Base-by-base conservation (phyloP, 2,329 filamentous ascomycete genomes). In the Drechslerella stenobrocha region DNA sequence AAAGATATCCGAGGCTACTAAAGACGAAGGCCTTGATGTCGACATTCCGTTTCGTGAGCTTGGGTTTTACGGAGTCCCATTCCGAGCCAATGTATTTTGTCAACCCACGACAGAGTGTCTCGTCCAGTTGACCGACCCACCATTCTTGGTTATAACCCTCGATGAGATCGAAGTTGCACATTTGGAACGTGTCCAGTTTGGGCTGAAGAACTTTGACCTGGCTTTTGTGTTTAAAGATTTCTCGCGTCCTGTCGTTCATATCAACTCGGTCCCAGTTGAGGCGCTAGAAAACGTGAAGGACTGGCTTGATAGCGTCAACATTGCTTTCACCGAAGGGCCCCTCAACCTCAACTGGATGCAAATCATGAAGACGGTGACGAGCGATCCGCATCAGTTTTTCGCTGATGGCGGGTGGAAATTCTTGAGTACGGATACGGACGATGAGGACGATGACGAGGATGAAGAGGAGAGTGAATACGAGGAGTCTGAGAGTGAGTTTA, bases 151-250 rank as follows among this genome's bases (percentile, higher is more conserved):
- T 51, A 82, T 98, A 71, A 96, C 93, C 0, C 84, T 98, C 30
- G 90, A 92, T 51, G 93, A 98, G 74, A 93, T 98, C 71, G 93
- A 98, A 77, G 84, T 97, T 72, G 93, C 93, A 13, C 93, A 98
- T 78, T 80, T 98, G 64, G 93, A 98, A 77, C 89, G 92, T 79
- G 93, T 98, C 15, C 84, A 86, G 76, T 98, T 98, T 74, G 95
- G 93, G 30, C 82, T 98, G 69, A 96, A 97, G 81, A 98, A 98
- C 78, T 98, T 98, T 76, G 93, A 98, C 78, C 85, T 98, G 77
- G 93, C 98, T 18, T 91, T 97, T 74, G 89, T 98, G 34, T 97
- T 96, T 81, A 97, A 97, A 75, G 93, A 98, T 78, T 97, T 96
- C 77, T 84, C 88, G 55, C 85, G 91, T n/a, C 78, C 89, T 1